Percentiles rank a stretch among this genome's conserved stretches.
Conservation (phyloP, 208 protist species). For the Acanthamoeba healyi region DNA sequence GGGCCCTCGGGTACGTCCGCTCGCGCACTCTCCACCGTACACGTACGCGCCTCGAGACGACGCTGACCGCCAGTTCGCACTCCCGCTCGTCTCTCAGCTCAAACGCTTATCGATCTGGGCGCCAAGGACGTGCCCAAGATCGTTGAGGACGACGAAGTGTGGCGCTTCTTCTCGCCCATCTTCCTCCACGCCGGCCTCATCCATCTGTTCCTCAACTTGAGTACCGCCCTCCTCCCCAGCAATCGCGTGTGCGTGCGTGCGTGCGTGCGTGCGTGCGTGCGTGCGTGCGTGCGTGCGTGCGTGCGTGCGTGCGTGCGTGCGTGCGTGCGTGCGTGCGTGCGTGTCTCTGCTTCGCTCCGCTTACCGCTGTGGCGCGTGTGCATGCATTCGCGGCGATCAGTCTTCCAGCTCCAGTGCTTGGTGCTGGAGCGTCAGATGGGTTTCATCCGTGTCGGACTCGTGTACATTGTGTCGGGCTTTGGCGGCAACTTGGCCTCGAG, state of each 20-base stretch:
- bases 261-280: background rate
- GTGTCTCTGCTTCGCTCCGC: background rate
- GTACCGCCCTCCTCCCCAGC: background rate
- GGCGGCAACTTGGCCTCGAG: conserved; percentile 53
- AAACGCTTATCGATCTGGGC: conserved; percentile 53
- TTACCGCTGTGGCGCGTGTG: background rate
- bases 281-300: background rate
- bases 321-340: too few species aligned
- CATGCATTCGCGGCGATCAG: background rate
- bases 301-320: background rate
- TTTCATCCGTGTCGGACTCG: background rate
- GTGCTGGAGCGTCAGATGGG: conserved; percentile 2
- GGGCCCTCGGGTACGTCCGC: background rate
- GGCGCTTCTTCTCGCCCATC: conserved; percentile 80
- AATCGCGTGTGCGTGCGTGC: background rate
- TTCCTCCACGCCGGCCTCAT: conserved; percentile 84
- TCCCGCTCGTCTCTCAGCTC: background rate
- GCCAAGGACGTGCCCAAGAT: conserved; percentile 74
- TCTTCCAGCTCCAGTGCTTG: conserved; percentile 26
- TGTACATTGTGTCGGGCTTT: conserved; percentile 66
- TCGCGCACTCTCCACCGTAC: background rate
- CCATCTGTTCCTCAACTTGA: conserved; percentile 62
- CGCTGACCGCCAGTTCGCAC: too few species aligned
- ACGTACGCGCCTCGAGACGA: background rate
- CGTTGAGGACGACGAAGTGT: conserved; percentile 19